Conservation (phyloP, 306 rosid species). For the Mimosa bimucronata region DNA sequence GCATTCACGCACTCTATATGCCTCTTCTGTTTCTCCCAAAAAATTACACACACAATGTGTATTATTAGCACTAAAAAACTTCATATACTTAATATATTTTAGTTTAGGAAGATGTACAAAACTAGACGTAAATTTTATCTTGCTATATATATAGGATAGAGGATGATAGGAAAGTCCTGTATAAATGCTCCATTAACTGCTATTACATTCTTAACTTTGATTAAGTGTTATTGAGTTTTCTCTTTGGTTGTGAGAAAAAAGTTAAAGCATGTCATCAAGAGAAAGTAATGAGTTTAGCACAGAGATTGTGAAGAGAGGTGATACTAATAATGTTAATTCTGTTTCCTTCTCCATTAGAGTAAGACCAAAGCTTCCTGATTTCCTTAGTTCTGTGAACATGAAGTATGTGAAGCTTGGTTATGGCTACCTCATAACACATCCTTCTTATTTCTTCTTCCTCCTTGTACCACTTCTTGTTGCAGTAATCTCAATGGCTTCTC, state of each 20-base stretch:
- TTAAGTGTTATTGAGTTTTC: no score
- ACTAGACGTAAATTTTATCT: not conserved
- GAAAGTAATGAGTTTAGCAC: constrained; percentile 52
- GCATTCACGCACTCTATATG: constrained; percentile 48
- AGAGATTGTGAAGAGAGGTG: constrained; percentile 46
- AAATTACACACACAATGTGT: not conserved
- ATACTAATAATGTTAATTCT: constrained; percentile 24
- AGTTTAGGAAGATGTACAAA: not conserved
- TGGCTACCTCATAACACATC: constrained; percentile 46
- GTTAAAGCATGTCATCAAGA: constrained; percentile 36
- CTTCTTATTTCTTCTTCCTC: constrained; percentile 38
- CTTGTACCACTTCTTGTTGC: constrained; percentile 43
- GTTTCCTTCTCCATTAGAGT: constrained; percentile 50
- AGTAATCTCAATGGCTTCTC: constrained; percentile 16
- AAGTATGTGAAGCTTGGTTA: constrained; percentile 58
- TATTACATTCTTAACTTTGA: not conserved
- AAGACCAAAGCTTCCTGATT: constrained; percentile 50
- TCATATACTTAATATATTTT: not conserved
- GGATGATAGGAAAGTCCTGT: not conserved
- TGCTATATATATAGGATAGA: not conserved
- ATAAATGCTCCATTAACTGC: not conserved
- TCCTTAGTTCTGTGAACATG: constrained; percentile 52
- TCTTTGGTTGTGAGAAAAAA: not conserved
- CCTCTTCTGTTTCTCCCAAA: constrained; percentile 35
- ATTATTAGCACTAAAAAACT: no score